phyloP scores from a whole-genome alignment of 1,284 basidiomycete species.

The Trametes hirsuta region DNA sequence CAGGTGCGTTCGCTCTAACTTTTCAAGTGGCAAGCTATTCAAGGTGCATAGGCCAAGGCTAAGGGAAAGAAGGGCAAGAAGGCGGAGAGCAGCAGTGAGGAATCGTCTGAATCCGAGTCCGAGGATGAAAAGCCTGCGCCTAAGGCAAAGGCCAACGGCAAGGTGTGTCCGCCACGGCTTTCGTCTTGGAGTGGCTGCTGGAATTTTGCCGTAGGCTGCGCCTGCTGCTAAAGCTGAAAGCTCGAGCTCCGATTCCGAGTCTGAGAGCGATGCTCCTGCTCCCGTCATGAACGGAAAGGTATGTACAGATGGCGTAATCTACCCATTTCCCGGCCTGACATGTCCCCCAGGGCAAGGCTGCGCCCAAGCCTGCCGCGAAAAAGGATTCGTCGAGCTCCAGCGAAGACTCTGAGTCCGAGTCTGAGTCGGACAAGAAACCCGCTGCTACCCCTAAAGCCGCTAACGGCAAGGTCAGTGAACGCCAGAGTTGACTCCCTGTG shows the following conservation, averaged over 20 bases:
- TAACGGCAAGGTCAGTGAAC: conserved; percentile 29
- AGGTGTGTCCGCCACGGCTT: conserved; percentile 4
- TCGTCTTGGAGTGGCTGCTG: background rate
- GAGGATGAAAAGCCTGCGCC: conserved; percentile 32
- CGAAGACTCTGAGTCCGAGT: conserved; percentile 38
- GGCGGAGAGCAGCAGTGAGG: conserved; percentile 29
- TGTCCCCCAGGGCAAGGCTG: conserved; percentile 14
- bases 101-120: conserved; percentile 33
- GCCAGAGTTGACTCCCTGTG: background rate
- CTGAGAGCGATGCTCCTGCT: conserved; percentile 18
- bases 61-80: conserved; percentile 36
- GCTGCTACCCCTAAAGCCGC: conserved; percentile 21
- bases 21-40: conserved; percentile 1
- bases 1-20: conserved; percentile 18
- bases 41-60: conserved; percentile 6
- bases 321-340: background rate
- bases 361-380: conserved; percentile 19
- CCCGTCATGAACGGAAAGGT: conserved; percentile 25
- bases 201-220: conserved; percentile 7
- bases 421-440: conserved; percentile 31
- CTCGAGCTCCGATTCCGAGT: conserved; percentile 20
- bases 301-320: background rate
- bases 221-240: conserved; percentile 23
- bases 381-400: conserved; percentile 25
- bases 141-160: conserved; percentile 31